Evolutionary conservation across 2,329 filamentous ascomycete species (phyloP).

Genomic region (Dendrostoma leiphaemia): DNA sequence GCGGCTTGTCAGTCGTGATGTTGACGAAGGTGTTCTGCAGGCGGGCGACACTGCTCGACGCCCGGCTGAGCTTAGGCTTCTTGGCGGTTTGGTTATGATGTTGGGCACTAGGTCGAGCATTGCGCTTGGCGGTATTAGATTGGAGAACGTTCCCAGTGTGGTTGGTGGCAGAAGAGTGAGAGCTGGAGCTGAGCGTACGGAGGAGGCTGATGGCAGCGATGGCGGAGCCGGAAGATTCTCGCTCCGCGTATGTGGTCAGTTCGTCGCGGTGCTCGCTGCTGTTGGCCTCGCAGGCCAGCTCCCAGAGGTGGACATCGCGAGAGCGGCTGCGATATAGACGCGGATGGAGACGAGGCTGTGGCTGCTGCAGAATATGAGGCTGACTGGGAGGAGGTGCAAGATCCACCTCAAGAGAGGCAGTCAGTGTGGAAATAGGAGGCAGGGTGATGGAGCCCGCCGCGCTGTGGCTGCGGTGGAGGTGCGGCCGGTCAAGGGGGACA

Average conservation of each 20-base stretch:
- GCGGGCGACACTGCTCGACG: slow-evolving; percentile 60
- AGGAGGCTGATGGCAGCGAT: slow-evolving; percentile 79
- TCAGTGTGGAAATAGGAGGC: slow-evolving; percentile 54
- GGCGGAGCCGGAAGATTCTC: slow-evolving; percentile 76
- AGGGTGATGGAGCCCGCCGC: slow-evolving; percentile 58
- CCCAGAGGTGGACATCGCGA: slow-evolving; percentile 85
- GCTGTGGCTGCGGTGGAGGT: slow-evolving; percentile 70
- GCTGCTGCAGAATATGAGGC: slow-evolving; percentile 29
- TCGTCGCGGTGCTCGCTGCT: slow-evolving; percentile 72
- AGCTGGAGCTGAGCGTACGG: slow-evolving; percentile 64
- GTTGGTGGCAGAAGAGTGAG: slow-evolving; percentile 32
- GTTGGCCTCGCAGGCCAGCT: slow-evolving; percentile 83
- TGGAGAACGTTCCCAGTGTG: slow-evolving; percentile 37
- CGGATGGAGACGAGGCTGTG: slow-evolving; percentile 43
- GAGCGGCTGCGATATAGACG: slow-evolving; percentile 69
- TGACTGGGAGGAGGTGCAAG: slow-evolving; percentile 13
- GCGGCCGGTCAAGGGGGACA: slow-evolving; percentile 47
- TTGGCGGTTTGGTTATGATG: slow-evolving; percentile 45
- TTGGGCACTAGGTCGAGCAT: slow-evolving; percentile 39
- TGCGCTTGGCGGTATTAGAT: slow-evolving; percentile 64
- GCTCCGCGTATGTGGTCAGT: slow-evolving; percentile 71
- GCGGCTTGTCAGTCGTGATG: slow-evolving; percentile 34
- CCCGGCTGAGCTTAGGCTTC: slow-evolving; percentile 60
- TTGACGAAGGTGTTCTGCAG: slow-evolving; percentile 46
- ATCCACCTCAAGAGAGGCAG: slow-evolving; percentile 34